Evolutionary conservation across 805 yeast species (phyloP).

Genomic region (Candida caryicola): DNA sequence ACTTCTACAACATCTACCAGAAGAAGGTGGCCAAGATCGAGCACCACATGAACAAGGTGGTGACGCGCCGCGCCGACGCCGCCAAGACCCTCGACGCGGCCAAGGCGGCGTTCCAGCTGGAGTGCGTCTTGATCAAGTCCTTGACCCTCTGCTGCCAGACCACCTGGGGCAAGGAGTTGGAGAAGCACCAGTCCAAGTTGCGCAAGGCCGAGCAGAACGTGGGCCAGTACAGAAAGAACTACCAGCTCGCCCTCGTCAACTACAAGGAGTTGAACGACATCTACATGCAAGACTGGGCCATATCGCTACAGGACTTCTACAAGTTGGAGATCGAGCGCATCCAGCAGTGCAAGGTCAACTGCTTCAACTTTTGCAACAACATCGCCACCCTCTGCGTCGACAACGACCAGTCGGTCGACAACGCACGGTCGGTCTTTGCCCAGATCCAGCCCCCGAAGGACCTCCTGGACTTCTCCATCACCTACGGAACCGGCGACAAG

Average conservation of each 20-base stretch:
- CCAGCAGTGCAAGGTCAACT: conserved; percentile 61
- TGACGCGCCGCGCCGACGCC: conserved; percentile 42
- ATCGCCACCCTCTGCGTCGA: conserved; percentile 74
- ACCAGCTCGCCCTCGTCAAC: conserved; percentile 51
- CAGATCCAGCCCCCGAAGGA: conserved; percentile 63
- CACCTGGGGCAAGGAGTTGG: conserved; percentile 72
- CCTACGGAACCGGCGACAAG: conserved; percentile 62
- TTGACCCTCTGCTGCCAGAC: conserved; percentile 61
- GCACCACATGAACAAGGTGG: conserved; percentile 52
- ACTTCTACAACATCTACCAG: conserved; percentile 50
- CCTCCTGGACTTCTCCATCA: conserved; percentile 49
- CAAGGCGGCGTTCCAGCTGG: conserved; percentile 52
- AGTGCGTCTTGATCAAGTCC: conserved; percentile 57
- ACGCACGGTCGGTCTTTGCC: conserved; percentile 64
- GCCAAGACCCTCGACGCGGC: conserved; percentile 34
- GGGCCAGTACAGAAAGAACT: conserved; percentile 48
- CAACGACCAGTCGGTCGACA: conserved; percentile 75
- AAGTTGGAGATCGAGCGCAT: conserved; percentile 69
- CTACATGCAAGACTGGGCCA: conserved; percentile 73
- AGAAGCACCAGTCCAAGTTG: conserved; percentile 54
- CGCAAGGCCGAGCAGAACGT: conserved; percentile 45
- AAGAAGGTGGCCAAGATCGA: conserved; percentile 58
- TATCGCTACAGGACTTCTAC: conserved; percentile 60
- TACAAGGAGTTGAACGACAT: conserved; percentile 56
- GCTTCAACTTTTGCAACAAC: conserved; percentile 77